Base-by-base conservation (phyloP, 305 asterid species). In the Fraxinus velutina region DNA sequence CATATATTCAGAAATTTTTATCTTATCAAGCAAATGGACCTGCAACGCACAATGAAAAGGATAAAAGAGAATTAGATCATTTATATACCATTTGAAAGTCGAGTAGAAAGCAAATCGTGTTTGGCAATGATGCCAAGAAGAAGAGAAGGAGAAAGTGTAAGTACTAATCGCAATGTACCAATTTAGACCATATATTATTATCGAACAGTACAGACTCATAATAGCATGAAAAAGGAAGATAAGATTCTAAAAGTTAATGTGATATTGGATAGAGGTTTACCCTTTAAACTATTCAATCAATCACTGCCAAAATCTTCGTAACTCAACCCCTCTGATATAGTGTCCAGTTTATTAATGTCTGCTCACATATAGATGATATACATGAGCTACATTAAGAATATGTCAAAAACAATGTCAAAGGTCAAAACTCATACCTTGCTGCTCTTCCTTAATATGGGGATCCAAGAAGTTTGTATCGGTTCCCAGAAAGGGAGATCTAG, bases 401-500 rank as follows among this genome's bases (percentile, higher is more conserved):
- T 22, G 32, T 17, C 42, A 52, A 77, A 60, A 39, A 76, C 76
- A 52, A 80, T 17, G 70, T 29, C 39, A 37, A 75, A 55, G 29
- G 52, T 47, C 24, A 7, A 39, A 64, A 50, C 15, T 30, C 34
- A 50, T 81, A 89, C 90, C 92, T 77, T 83, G 87, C 6, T 72
- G 78, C 47, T 71, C 84, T 74, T 36, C 78, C 75, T 80, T 71
- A 19, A 82, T 78, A 47, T 78, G 84, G 15, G 81, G 80, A 73
- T 84, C 86, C 82, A 80, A 52, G 50, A 81, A 81, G 78, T 79
- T 78, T 29, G 78, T 34, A 73, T 84, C 77, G 2, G 82, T 72
- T 68, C 84, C 88, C 70, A 85, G 42, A 71, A 81, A 79, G 68
- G 88, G 89, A 73, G 89, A 79, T 80, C 83, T 74, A 3, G 85